These are phyloP conservation scores for Vitis amurensis DNA, from an alignment of 164 flowering plant species.

Conservation along the genomic window DNA sequence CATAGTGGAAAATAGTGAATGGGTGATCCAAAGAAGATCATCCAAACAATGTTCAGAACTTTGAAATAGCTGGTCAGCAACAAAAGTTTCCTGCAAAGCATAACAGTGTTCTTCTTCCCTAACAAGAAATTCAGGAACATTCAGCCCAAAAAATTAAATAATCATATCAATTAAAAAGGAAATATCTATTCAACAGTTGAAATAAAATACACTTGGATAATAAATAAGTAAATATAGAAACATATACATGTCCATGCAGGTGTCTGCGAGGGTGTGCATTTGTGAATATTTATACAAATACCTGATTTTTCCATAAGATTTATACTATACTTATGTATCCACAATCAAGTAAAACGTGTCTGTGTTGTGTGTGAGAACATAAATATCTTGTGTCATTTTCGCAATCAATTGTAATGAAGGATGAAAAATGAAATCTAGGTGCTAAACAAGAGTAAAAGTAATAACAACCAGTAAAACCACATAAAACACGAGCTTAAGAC, in stretches of 20 bases:
- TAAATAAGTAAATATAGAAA: too few species aligned
- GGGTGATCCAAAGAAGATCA: conserved; percentile 63
- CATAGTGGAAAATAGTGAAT: conserved; percentile 51
- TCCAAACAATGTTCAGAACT: conserved; percentile 65
- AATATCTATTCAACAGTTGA: background rate
- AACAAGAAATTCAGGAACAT: conserved; percentile 7
- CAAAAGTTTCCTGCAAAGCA: conserved; percentile 66
- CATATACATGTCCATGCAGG: too few species aligned
- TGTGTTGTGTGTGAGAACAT: too few species aligned
- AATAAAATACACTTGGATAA: background rate
- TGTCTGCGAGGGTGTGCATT: too few species aligned
- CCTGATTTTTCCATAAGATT: too few species aligned
- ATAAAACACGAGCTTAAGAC: background rate
- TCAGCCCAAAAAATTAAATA: background rate
- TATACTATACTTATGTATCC: too few species aligned
- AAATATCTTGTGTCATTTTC: background rate
- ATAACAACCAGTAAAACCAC: background rate
- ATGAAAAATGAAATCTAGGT: background rate
- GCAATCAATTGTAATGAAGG: background rate
- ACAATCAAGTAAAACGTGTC: too few species aligned
- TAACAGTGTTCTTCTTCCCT: conserved; percentile 53
- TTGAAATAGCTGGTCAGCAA: conserved; percentile 87
- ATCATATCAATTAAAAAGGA: background rate
- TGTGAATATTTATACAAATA: too few species aligned
- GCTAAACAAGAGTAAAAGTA: background rate